Base-by-base conservation (phyloP, 345 rosid genomes). In the Euphorbia tirucalli region DNA sequence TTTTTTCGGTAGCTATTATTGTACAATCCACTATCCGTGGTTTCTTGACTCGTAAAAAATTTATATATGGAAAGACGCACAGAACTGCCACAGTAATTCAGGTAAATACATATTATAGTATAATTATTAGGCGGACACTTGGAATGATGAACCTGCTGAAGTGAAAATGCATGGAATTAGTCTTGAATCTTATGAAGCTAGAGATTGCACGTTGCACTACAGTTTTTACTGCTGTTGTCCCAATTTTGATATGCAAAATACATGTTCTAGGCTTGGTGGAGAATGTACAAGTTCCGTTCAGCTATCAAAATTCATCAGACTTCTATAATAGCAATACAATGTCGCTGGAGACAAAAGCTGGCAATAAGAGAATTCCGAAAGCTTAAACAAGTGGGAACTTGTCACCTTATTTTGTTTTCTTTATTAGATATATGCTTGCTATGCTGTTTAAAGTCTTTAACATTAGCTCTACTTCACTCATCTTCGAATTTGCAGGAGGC, bases 331-430 rank as follows among this genome's bases (percentile, higher is more conserved):
- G 90, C 93, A 63, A 76, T 95, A 75, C 97, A 95, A 77, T 89
- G 99, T 77, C 87, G 72, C 37, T 95, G 97, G 97, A 92, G 91
- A 81, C 86, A 82, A 83, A 95, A 89, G 74, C 82, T 88, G 77
- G 97, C 99, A 39, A 92, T 83, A 84, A 78, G 96, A 85, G 93
- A 87, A 71, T 76, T 92, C 49, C 85, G 85, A 64, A 87, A 83
- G 86, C 96, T 87, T 80, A 92, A 85, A 81, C 80, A 87, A 73
- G 99, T 92, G 74, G 65, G 72, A 49, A 30, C 8, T 68, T 46
- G 37, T 3, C 58, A 32, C 50, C 10, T 52, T 19, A 31, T 18
- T 64, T 14, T 46, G 54, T 62, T 37, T 71, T 30, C 54, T 19
- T 49, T 24, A 64, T 2, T 28, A 30, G 60, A 31, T 16, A 7